Evolutionary conservation across 495 filamentous ascomycete species (phyloP).

Genomic region (Aspergillus panamensis): DNA sequence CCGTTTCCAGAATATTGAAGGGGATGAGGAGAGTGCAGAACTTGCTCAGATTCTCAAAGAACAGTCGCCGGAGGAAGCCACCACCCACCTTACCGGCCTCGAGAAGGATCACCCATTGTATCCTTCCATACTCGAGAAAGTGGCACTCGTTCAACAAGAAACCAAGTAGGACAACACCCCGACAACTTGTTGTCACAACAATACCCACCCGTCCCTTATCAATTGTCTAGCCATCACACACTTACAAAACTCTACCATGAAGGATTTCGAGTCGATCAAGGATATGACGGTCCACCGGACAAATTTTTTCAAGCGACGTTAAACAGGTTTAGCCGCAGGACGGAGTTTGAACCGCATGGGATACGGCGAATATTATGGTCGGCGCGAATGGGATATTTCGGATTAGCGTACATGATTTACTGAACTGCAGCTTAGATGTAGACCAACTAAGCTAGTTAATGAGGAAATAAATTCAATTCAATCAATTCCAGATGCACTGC

Average conservation of each 20-base stretch:
- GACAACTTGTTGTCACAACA: slow-evolving; percentile 6
- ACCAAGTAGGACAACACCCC: slow-evolving; percentile 34
- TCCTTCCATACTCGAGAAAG: slow-evolving; percentile 62
- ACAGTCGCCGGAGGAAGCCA: slow-evolving; percentile 59
- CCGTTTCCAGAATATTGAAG: slow-evolving; percentile 87
- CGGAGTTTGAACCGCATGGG: slow-evolving; percentile 31
- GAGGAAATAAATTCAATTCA: background rate
- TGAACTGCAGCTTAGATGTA: slow-evolving; percentile 14
- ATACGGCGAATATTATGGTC: slow-evolving; percentile 33
- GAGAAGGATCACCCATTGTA: slow-evolving; percentile 70
- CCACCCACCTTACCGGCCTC: slow-evolving; percentile 72
- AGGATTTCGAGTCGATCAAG: slow-evolving; percentile 21
- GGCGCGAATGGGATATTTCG: slow-evolving; percentile 26
- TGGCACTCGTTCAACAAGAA: slow-evolving; percentile 70
- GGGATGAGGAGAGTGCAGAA: slow-evolving; percentile 79
- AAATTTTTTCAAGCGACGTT: slow-evolving; percentile 17
- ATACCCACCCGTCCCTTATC: slow-evolving; percentile 4
- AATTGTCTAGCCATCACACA: slow-evolving; percentile 11
- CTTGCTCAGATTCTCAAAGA: slow-evolving; percentile 78
- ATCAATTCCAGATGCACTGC: background rate
- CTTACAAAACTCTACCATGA: slow-evolving; percentile 17
- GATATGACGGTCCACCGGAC: slow-evolving; percentile 20
- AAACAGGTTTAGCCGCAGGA: slow-evolving; percentile 24
- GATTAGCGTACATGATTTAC: slow-evolving; percentile 13
- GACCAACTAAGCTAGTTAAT: slow-evolving; percentile 15